Conservation (phyloP, 2,329 filamentous ascomycete species). For the Pyrenochaeta sp. region DNA sequence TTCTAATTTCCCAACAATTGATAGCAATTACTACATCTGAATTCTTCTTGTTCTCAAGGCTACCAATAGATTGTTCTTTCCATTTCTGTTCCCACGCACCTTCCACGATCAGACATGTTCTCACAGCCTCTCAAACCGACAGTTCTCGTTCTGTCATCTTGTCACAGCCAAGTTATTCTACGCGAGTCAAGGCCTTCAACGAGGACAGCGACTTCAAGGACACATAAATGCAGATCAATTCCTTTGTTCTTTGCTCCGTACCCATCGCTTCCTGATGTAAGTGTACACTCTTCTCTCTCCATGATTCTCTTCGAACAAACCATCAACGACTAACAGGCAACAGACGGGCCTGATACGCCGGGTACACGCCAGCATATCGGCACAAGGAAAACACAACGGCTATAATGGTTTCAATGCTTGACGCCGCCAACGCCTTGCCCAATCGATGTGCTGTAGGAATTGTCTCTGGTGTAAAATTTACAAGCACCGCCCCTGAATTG, state of each 20-base stretch:
- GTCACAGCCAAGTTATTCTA: too few relatives aligned
- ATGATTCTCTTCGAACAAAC: too few relatives aligned
- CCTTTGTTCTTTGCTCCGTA: background rate
- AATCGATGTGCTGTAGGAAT: background rate
- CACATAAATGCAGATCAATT: background rate
- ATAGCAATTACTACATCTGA: too few relatives aligned
- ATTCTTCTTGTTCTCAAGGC: background rate
- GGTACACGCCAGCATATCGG: background rate
- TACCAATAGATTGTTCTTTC: background rate
- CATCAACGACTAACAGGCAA: background rate
- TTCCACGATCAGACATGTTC: background rate
- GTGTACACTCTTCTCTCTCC: background rate
- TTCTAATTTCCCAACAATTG: too few relatives aligned
- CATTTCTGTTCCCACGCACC: background rate
- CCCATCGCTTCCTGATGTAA: background rate
- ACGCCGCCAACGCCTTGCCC: background rate
- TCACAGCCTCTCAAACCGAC: background rate
- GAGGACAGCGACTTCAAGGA: too few relatives aligned
- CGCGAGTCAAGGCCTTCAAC: too few relatives aligned
- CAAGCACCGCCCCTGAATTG: background rate
- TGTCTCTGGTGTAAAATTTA: background rate
- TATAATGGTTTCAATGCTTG: background rate
- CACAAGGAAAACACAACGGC: background rate
- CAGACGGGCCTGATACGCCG: too few relatives aligned
- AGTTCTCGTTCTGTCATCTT: background rate